Conservation (phyloP, 805 yeast genomes). For the Ogataea methylovora region DNA sequence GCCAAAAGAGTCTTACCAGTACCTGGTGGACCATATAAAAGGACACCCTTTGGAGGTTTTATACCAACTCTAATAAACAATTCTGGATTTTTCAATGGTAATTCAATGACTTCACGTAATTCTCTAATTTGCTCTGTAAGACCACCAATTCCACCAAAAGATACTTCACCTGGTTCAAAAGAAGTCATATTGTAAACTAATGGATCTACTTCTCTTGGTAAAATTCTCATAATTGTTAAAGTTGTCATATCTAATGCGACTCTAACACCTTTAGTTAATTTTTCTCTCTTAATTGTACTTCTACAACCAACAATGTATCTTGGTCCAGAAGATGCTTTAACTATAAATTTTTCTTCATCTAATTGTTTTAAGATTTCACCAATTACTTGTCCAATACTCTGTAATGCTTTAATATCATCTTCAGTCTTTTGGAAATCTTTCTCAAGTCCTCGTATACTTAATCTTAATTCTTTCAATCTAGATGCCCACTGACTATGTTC, state of each 20-base stretch:
- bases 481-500: conserved; percentile 96
- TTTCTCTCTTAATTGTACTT: conserved; percentile 78
- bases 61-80: conserved; percentile 92
- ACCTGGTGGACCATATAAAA: conserved; percentile 97
- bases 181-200: conserved; percentile 97
- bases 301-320: conserved; percentile 97
- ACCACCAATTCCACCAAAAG: conserved; percentile 95
- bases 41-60: conserved; percentile 97
- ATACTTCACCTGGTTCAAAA: conserved; percentile 94
- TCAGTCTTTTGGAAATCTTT: conserved; percentile 87
- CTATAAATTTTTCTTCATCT: conserved; percentile 91
- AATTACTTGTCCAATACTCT: conserved; percentile 93
- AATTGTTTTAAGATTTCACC: conserved; percentile 95
- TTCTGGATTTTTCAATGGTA: conserved; percentile 96
- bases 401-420: conserved; percentile 93
- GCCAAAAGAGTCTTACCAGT: conserved; percentile 96
- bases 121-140: conserved; percentile 92
- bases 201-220: conserved; percentile 98
- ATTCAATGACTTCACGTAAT: conserved; percentile 93
- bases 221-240: conserved; percentile 90
- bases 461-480: conserved; percentile 73
- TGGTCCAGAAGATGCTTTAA: conserved; percentile 95
- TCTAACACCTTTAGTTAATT: conserved; percentile 86
- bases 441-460: conserved; percentile 77
- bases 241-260: conserved; percentile 98